A percentile compares a stretch with the other conserved stretches of the same genome.
phyloP scores from a whole-genome alignment of 305 asterid species.

The Salvia sclarea region DNA sequence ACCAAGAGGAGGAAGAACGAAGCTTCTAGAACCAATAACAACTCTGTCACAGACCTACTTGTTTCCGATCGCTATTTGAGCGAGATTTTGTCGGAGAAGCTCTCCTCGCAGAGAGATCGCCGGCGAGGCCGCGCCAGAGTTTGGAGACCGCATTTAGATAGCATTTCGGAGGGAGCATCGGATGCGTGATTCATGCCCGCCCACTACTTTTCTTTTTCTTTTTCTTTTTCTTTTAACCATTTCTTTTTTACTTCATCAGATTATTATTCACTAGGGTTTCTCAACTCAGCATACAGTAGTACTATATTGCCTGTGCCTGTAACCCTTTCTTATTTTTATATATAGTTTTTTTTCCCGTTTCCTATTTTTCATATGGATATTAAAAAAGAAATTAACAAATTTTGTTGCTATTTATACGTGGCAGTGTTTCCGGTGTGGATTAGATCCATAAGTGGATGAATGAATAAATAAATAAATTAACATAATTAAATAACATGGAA shows the following conservation, averaged over 20 bases:
- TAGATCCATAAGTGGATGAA: background rate
- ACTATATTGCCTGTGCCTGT: conserved; percentile 21
- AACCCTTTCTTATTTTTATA: background rate
- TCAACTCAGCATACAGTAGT: conserved; percentile 20
- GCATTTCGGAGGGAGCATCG: conserved; percentile 69
- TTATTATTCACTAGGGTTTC: conserved; percentile 37
- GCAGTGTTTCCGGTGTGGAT: background rate
- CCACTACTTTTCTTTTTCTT: conserved; percentile 18
- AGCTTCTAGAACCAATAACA: background rate
- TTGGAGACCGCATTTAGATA: conserved; percentile 87
- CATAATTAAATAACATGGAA: background rate
- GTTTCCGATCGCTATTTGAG: conserved; percentile 66
- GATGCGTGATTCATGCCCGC: conserved; percentile 37
- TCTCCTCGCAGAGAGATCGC: conserved; percentile 65
- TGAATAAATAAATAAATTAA: background rate
- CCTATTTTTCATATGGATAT: conserved; percentile 32
- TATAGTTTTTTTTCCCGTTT: background rate
- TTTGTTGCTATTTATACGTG: too few species aligned
- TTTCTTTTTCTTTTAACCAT: background rate
- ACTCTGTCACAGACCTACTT: conserved; percentile 33
- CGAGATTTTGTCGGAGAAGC: conserved; percentile 77
- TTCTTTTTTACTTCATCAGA: conserved; percentile 12
- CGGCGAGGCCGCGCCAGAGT: conserved; percentile 83
- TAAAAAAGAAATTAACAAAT: background rate
- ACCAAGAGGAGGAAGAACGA: conserved; percentile 49